Evolutionary conservation across 1,284 basidiomycete species (phyloP).

Genomic region (Gomphus bonarii): DNA sequence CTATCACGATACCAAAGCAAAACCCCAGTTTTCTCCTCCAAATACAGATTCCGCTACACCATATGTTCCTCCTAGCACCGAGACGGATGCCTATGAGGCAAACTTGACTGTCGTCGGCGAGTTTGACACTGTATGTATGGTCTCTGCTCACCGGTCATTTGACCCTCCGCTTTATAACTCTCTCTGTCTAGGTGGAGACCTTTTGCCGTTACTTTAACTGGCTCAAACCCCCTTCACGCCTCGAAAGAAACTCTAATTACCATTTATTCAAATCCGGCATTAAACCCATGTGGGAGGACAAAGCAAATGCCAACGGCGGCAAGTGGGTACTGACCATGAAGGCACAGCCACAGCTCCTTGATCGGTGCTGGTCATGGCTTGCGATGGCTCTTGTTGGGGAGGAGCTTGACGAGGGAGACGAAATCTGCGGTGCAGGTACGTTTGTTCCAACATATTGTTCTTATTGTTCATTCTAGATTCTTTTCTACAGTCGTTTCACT

Average conservation of each 20-base stretch:
- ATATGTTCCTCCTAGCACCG: slow-evolving; percentile 30
- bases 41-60: slow-evolving; percentile 23
- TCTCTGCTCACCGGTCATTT: slow-evolving; percentile 17
- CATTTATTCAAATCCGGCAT: slow-evolving; percentile 89
- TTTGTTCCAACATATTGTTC: not conserved
- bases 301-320: slow-evolving; percentile 81
- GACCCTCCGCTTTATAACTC: not conserved
- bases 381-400: slow-evolving; percentile 89
- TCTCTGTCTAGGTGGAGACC: slow-evolving; percentile 45
- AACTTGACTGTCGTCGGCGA: slow-evolving; percentile 70
- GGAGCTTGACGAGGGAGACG: slow-evolving; percentile 77
- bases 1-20: slow-evolving; percentile 79
- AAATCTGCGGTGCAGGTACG: slow-evolving; percentile 67
- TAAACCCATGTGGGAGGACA: slow-evolving; percentile 96
- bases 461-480: not conserved
- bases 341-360: slow-evolving; percentile 67
- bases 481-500: slow-evolving; percentile 61
- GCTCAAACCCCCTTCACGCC: slow-evolving; percentile 80
- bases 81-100: slow-evolving; percentile 65
- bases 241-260: slow-evolving; percentile 85
- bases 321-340: slow-evolving; percentile 94
- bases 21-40: slow-evolving; percentile 42
- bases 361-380: slow-evolving; percentile 85
- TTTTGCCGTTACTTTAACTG: slow-evolving; percentile 95
- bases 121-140: slow-evolving; percentile 53